Evolutionary conservation across 352 stramenopile genomes (phyloP).

Genomic region (Phytophthora pinifolia): DNA sequence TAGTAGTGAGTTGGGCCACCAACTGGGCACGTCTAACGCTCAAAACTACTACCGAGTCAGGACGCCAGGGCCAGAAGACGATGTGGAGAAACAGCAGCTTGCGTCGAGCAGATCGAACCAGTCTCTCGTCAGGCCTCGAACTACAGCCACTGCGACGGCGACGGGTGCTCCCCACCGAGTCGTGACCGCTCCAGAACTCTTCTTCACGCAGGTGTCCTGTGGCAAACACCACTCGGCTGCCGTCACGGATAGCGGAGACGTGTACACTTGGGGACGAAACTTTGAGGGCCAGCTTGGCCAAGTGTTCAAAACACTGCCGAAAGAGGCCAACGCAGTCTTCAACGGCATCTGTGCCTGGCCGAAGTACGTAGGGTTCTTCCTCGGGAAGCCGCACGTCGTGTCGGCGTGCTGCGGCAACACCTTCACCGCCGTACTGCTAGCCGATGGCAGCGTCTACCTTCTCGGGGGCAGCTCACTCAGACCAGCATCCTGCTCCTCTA

Average conservation of each 20-base stretch:
- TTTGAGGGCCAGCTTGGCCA: constrained; percentile 87
- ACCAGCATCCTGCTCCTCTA: constrained; percentile 13
- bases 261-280: constrained; percentile 91
- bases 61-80: constrained; percentile 23
- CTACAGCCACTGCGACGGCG: constrained; percentile 6
- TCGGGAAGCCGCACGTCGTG: constrained; percentile 40
- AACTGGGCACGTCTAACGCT: constrained; percentile 11
- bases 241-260: constrained; percentile 72
- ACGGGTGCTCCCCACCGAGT: constrained; percentile 38
- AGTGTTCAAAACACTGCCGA: constrained; percentile 32
- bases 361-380: constrained; percentile 67
- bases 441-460: constrained; percentile 66
- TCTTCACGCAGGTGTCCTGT: constrained; percentile 67
- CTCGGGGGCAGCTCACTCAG: constrained; percentile 72
- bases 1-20: constrained; percentile 48
- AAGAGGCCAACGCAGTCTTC: constrained; percentile 33
- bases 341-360: constrained; percentile 72
- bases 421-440: constrained; percentile 76
- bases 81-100: constrained; percentile 7
- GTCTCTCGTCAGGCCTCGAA: not conserved
- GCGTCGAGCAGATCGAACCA: constrained; percentile 3
- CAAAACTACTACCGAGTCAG: constrained; percentile 13
- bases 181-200: constrained; percentile 40
- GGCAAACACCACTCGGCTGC: constrained; percentile 71
- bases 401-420: constrained; percentile 71